Conservation (phyloP, 495 filamentous ascomycete genomes). For the Trichoderma virens region DNA sequence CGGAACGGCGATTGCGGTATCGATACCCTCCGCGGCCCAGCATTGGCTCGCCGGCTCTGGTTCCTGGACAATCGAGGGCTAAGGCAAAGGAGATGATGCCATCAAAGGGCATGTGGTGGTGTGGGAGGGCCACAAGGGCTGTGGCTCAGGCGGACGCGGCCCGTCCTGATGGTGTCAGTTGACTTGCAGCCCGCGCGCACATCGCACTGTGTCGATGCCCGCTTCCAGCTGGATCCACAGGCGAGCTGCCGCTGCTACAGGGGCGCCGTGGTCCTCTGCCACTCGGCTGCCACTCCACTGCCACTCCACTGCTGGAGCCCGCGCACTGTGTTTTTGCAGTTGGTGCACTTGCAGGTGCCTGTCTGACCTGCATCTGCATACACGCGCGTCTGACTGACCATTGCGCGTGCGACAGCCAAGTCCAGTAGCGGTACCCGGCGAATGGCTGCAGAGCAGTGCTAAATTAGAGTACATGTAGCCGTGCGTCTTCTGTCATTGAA, state of each 20-base stretch:
- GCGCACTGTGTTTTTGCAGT: background rate
- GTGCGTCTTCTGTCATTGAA: too few relatives aligned
- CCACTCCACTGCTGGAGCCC: too few relatives aligned
- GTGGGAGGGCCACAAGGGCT: background rate
- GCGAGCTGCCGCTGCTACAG: background rate
- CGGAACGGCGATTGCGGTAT: background rate
- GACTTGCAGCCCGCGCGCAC: background rate
- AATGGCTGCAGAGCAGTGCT: too few relatives aligned
- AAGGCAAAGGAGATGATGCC: background rate
- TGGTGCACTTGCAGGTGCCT: background rate
- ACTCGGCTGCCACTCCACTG: too few relatives aligned
- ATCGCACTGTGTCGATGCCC: background rate
- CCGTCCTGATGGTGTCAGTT: background rate
- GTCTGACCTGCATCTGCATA: constrained; percentile 7
- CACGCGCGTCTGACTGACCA: constrained; percentile 6
- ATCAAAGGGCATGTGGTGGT: background rate
- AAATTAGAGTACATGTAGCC: too few relatives aligned
- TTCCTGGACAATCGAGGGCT: too few relatives aligned
- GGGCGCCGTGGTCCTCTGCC: background rate
- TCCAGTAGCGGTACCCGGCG: too few relatives aligned
- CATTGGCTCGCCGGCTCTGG: background rate
- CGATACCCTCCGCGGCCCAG: background rate
- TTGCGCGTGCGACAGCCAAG: background rate
- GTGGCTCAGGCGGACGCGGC: constrained; percentile 1
- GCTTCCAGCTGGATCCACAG: background rate